Evolutionary conservation across 1,284 basidiomycete species (phyloP), one percentile per base, ranked within the genome.

Genomic region (Trichosporon sp.): DNA sequence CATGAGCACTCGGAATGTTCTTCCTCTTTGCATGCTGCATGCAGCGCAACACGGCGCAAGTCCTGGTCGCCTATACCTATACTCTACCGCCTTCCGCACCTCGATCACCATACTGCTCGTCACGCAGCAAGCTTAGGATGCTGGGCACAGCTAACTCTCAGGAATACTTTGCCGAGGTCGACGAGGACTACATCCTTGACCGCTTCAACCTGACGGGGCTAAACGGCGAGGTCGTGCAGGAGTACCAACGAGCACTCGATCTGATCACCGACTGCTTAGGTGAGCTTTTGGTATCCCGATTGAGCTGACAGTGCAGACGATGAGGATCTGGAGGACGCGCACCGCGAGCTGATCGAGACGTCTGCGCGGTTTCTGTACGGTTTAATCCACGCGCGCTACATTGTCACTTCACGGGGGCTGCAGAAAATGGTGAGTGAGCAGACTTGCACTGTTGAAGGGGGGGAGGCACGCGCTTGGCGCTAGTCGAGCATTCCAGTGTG

Each of bases 161-260:
- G 81, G 95, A 99, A 82, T 99, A 99, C 84, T 99, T 98, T 79
- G 97, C 95, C 81, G 95, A 99, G 83, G 92, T 99, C 70, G 96
- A 99, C 78, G 95, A 98, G 76, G 95, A 98, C 81, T 99, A 98
- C 81, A 98, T 99, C 73, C 85, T 98, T 58, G 95, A 99, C 82
- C 86, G 95, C 56, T 98, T 99, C 87, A 99, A 98, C 81, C 84
- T 99, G 62, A 99, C 95, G 5, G 95, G 96, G 2, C 84, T 98
- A 66, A 98, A 98, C 81, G 91, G 91, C 69, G 95, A 99, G 80
- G 93, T 81, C 25, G 76, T 98, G 7, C 87, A 93, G 69, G 92
- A 97, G 81, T 99, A 98, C 74, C 83, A 89, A 1, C 89, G 96
- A 73, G 95, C 95, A 0, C 83, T 99, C 60, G 95, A 99, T 78